phyloP scores from a whole-genome alignment of 2,329 filamentous ascomycete species.

The Epicoccum sorghinum region DNA sequence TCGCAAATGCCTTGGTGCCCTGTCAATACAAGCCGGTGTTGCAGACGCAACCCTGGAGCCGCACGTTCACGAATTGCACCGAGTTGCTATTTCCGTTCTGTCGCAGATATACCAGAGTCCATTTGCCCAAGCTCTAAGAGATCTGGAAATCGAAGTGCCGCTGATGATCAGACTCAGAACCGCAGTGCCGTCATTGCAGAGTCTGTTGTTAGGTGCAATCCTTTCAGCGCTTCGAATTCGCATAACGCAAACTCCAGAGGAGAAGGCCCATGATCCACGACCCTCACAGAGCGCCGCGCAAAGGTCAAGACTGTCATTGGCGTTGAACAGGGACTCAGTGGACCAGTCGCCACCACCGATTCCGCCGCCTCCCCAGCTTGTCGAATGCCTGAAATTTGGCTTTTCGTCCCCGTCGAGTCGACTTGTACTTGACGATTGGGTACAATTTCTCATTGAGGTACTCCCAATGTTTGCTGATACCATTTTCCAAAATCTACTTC shows the following conservation, averaged over 20 bases:
- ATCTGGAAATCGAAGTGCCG: conserved; percentile 71
- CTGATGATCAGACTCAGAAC: conserved; percentile 72
- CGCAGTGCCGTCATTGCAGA: conserved; percentile 70
- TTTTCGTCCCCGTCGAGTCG: conserved; percentile 77
- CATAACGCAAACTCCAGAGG: conserved; percentile 35
- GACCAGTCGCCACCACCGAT: conserved; percentile 43
- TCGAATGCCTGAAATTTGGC: conserved; percentile 83
- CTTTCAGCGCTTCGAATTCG: conserved; percentile 73
- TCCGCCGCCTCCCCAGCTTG: conserved; percentile 70
- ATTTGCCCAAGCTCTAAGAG: conserved; percentile 63
- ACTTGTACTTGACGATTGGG: conserved; percentile 87
- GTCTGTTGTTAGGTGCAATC: conserved; percentile 78
- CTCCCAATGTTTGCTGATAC: conserved; percentile 82
- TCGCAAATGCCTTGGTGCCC: conserved; percentile 68
- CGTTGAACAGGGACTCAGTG: conserved; percentile 36
- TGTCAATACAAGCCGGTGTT: conserved; percentile 54
- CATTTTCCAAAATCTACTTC: conserved; percentile 89
- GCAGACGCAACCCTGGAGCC: conserved; percentile 45
- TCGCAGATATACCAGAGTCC: conserved; percentile 70
- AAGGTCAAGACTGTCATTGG: conserved; percentile 39
- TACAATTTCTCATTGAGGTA: conserved; percentile 81
- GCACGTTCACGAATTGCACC: conserved; percentile 68
- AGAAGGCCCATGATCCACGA: conserved; percentile 31
- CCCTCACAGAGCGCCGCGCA: conserved; percentile 26
- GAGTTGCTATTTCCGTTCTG: conserved; percentile 68